phyloP scores from a whole-genome alignment of 495 filamentous ascomycete genomes.

The Trichoderma asperelloides region DNA sequence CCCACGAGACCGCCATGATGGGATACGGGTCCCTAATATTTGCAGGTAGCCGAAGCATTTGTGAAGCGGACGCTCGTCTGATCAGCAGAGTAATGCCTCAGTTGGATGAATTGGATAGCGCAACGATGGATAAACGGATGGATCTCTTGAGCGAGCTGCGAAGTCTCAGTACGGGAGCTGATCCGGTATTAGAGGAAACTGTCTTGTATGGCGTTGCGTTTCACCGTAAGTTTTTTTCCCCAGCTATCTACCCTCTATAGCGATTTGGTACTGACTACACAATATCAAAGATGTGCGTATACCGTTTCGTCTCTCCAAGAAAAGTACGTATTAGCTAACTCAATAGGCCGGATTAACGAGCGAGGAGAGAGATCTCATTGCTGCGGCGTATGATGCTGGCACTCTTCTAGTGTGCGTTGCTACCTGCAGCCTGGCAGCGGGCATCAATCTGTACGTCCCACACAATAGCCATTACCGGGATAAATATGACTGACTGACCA shows the following conservation, averaged over 20 bases:
- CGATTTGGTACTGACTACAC: neutral
- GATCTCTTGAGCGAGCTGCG: slow-evolving; percentile 63
- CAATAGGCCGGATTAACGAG: slow-evolving; percentile 64
- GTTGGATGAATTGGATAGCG: slow-evolving; percentile 30
- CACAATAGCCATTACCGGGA: neutral
- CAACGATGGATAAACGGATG: slow-evolving; percentile 47
- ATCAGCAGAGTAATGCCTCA: slow-evolving; percentile 55
- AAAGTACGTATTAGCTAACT: neutral
- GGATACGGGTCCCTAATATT: slow-evolving; percentile 72
- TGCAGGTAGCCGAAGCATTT: slow-evolving; percentile 57
- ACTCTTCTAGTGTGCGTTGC: slow-evolving; percentile 65
- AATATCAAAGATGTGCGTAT: neutral
- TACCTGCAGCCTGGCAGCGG: slow-evolving; percentile 77
- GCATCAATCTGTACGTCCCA: slow-evolving; percentile 53
- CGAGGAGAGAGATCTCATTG: slow-evolving; percentile 71
- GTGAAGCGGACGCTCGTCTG: slow-evolving; percentile 53
- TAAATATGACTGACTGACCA: neutral
- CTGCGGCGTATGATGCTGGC: slow-evolving; percentile 63
- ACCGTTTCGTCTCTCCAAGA: neutral
- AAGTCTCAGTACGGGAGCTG: slow-evolving; percentile 57
- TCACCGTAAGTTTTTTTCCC: slow-evolving; percentile 45
- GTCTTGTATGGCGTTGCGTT: slow-evolving; percentile 63
- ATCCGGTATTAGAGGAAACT: slow-evolving; percentile 56
- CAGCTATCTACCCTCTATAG: neutral
- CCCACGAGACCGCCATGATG: slow-evolving; percentile 54